Base-by-base conservation (phyloP, 257 asterid species). In the Buddleja alternifolia region DNA sequence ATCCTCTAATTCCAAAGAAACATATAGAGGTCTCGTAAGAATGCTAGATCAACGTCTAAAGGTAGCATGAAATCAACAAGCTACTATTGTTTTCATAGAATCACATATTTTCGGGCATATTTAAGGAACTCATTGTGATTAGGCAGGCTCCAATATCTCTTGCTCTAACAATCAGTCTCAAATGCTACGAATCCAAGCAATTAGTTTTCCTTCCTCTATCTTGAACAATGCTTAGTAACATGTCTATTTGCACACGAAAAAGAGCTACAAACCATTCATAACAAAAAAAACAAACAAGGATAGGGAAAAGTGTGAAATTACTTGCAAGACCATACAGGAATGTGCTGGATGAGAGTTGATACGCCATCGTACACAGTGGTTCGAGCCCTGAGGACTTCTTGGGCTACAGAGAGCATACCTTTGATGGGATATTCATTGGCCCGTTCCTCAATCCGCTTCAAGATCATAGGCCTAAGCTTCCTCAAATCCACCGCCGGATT, bases 251-350 rank as follows among this genome's bases (percentile, higher is more conserved):
- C 52, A 68, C 4, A 14, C 46, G 37, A 0, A 10, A 58, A 40
- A 16, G 14, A 70, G 37, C 24, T 4, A 29, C 12, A 34, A 10
- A 64, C 62, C 17, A n/a, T n/a, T n/a, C n/a, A n/a, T n/a, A n/a
- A n/a, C 14, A 63, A 29, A 29, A 5, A 39, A 48, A 2, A 15
- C 4, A 9, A 8, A 5, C 2, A 37, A 47, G 24, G 12, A 45
- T 14, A 70, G 59, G 12, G 40, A 14, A 52, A 44, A 48, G 44
- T 14, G 60, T 15, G 73, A 19, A 80, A 66, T 84, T 84, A 93
- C 99, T 86, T 89, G 99, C 99, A 93, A 54, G 90, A 75, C 95
- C 89, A 90, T 24, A 82, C 16, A 40, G 96, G 97, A 68, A 87
- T 4, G 66, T 77, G 84, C 60, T 68, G 85, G 63, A 87, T 69